These are phyloP conservation scores for Boletus sensibilis DNA, from an alignment of 768 basidiomycete genomes.

Conservation along the genomic window DNA sequence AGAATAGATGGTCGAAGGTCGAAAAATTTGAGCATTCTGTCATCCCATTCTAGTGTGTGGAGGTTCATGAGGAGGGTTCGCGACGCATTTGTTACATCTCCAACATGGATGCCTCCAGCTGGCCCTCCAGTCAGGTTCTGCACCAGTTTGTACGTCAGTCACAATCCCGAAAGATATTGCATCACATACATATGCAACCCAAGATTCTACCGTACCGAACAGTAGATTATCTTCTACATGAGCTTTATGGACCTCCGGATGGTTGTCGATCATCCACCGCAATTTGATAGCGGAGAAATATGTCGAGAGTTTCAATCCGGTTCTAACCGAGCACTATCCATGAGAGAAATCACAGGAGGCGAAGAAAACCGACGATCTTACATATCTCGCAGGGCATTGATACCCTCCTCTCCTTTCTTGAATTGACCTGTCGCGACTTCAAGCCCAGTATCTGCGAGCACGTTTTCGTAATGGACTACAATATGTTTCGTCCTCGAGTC, in stretches of 20 bases:
- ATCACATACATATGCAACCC: slow-evolving; percentile 81
- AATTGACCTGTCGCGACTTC: slow-evolving; percentile 63
- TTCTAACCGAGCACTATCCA: slow-evolving; percentile 43
- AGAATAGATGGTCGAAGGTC: slow-evolving; percentile 73
- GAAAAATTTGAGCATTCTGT: slow-evolving; percentile 83
- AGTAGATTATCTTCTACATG: slow-evolving; percentile 78
- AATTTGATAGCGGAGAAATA: slow-evolving; percentile 98
- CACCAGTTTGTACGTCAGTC: slow-evolving; percentile 1
- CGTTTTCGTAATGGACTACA: slow-evolving; percentile 76
- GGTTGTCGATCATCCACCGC: slow-evolving; percentile 94
- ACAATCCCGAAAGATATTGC: slow-evolving; percentile 10
- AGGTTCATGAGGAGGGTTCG: slow-evolving; percentile 91
- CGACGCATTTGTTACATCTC: slow-evolving; percentile 94
- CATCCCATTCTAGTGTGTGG: slow-evolving; percentile 78
- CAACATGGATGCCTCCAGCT: slow-evolving; percentile 70
- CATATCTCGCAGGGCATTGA: slow-evolving; percentile 65
- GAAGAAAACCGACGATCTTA: slow-evolving; percentile 36
- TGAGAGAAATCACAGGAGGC: background rate
- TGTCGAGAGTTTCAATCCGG: slow-evolving; percentile 92
- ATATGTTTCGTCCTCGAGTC: slow-evolving; percentile 88
- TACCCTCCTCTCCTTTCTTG: slow-evolving; percentile 69
- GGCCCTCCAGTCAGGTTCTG: slow-evolving; percentile 85
- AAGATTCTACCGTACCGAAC: slow-evolving; percentile 96
- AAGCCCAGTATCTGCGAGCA: slow-evolving; percentile 71
- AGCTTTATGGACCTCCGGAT: slow-evolving; percentile 70